Evolutionary conservation across 2,329 filamentous ascomycete species (phyloP), one percentile per base, ranked within the genome.

Genomic region (Penicillium sp.): DNA sequence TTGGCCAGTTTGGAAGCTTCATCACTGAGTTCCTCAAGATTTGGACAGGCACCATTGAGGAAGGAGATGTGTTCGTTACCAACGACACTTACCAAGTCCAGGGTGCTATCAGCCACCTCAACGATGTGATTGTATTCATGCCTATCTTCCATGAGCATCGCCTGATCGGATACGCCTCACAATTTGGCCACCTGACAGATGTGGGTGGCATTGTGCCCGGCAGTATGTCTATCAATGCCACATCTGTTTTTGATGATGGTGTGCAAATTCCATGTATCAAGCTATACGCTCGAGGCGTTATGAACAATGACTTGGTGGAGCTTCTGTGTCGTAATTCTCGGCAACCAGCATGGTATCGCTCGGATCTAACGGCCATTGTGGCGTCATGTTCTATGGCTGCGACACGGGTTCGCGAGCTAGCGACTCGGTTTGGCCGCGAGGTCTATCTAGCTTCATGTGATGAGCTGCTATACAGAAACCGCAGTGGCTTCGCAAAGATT

Each of bases 1-100:
- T 79, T 7, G 80, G 80, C 0, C 80, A 82, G 49, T 81, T 82
- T 35, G 79, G 79, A 3, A 80, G 77, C 58, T 81, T 81, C 59
- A 81, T 81, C 57, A 73, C 73, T 1, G 73, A 79, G 43, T 81
- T 82, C 52, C 63, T 82, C n/a, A 63, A 73, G 1, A 68, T 72
- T 2, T 82, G 78, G 79, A 71, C 73, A n/a, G 79, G 77, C 1
- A 75, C 76, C 0, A 74, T 82, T 45, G 76, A 81, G 48, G 78
- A 81, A 53, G 80, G 79, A 1, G 80, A 82, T 51, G 66, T 82
- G 1, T 82, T 82, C 55, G 74, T 82, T 37, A 82, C 80, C 19
- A 82, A 82, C 54, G 80, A 82, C 49, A 76, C 78, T 3, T 82
- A 81, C 58, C 75, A 79, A 49, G 76, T 80, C 0, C 71, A 78